These are phyloP conservation scores for Cylindrotheca fusiformis DNA, from an alignment of 108 stramenopile species.

Conservation along the genomic window DNA sequence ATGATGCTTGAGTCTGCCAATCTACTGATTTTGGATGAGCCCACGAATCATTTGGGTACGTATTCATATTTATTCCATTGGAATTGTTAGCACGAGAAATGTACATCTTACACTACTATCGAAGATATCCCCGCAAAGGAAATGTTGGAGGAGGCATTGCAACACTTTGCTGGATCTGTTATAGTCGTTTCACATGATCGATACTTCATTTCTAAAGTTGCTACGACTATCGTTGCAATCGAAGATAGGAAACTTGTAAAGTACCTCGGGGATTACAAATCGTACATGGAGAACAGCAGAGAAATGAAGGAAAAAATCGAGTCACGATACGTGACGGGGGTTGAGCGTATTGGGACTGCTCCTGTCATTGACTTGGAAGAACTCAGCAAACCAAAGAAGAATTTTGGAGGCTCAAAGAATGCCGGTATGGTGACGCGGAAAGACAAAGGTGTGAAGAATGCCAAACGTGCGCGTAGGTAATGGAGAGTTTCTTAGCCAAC, in stretches of 20 bases:
- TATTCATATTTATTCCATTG: constrained; percentile 8
- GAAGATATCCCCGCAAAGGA: constrained; percentile 96
- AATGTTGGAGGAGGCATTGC: constrained; percentile 97
- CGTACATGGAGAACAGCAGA: constrained; percentile 88
- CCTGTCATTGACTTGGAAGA: constrained; percentile 68
- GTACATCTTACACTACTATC: constrained; percentile 36
- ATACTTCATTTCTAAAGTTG: constrained; percentile 95
- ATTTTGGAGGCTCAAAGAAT: constrained; percentile 90
- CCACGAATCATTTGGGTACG: constrained; percentile 69
- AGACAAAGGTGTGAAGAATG: constrained; percentile 97
- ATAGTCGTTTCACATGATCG: constrained; percentile 95
- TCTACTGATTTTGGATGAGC: constrained; percentile 90
- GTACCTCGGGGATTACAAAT: constrained; percentile 95
- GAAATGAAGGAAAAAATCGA: constrained; percentile 86
- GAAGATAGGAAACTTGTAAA: constrained; percentile 84
- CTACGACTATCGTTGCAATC: constrained; percentile 92
- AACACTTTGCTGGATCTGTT: constrained; percentile 90
- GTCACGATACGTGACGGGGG: constrained; percentile 76
- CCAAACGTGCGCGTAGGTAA: constrained; percentile 82
- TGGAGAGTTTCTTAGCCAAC: too few species aligned
- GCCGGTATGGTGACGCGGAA: constrained; percentile 80
- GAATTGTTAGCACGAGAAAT: background rate
- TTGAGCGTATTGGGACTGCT: constrained; percentile 68
- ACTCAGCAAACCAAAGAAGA: constrained; percentile 68
- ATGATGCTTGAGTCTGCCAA: constrained; percentile 95